Evolutionary conservation across 208 protist genomes (phyloP), one percentile per base, ranked within the genome.

Genomic region (Herpetomonas samuelpessoai): DNA sequence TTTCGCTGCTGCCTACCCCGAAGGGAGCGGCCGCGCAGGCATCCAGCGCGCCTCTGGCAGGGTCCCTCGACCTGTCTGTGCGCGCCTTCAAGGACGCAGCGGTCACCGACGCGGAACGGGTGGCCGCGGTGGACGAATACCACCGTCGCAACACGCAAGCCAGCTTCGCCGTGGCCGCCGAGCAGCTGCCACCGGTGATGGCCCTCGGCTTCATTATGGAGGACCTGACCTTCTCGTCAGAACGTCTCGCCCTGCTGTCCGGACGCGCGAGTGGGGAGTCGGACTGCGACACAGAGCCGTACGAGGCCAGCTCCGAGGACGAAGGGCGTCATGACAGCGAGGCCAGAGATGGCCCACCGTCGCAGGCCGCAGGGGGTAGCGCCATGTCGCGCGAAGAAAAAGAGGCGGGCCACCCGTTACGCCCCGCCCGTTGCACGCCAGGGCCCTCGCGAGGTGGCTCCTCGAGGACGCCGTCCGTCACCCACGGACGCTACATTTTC

Each of bases 131-230:
- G 6, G 35, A 41, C 35, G 35, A 41, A 6, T 41, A 18, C 35
- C 35, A 41, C 35, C 35, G 35, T 18, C 35, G 35, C 9, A 41
- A 41, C 35, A 18, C 35, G 35, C 35, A 41, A 41, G 35, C 35
- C 35, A 41, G 47, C 14, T 28, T 30, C 60, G 6, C 67, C 67
- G 0, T 67, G 57, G 67, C 48, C 30, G 60, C 55, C 35, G 9
- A 41, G 14, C 9, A 41, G 6, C 35, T 41, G 14, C 35, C 9
- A 41, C 35, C 35, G 9, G 57, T 73, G 22, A 66, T 79, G 44
- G 57, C 66, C n/a, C 65, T 86, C 12, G 79, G 79, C 38, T 57
- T 79, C 49, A 64, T 86, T 21, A 49, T 48, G 35, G 70, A 72
- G 53, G 70, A 76, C 30, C 49, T 71, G 2, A 62, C 18, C 25